Evolutionary conservation across 768 basidiomycete genomes (phyloP).

Genomic region (Agaricus blazei): DNA sequence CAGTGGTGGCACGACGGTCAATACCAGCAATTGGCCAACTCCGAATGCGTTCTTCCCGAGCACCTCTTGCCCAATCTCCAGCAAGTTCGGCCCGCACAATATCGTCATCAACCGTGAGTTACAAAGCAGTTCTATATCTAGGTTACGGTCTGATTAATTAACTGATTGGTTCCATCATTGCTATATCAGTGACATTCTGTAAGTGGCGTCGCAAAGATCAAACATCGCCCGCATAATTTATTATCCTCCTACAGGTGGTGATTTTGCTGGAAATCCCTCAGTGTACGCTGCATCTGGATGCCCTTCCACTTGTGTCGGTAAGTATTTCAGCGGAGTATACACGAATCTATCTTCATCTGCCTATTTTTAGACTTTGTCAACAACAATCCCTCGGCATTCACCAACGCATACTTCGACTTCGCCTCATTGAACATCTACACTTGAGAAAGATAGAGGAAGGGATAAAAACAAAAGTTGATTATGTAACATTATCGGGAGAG

Average conservation of each 20-base stretch:
- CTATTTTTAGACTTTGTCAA: slow-evolving; percentile 49
- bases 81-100: slow-evolving; percentile 50
- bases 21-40: slow-evolving; percentile 54
- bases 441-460: slow-evolving; percentile 8
- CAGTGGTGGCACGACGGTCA: slow-evolving; percentile 32
- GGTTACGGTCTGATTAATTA: neutral
- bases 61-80: slow-evolving; percentile 49
- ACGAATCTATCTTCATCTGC: neutral
- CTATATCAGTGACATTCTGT: slow-evolving; percentile 53
- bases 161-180: neutral
- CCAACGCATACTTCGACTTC: slow-evolving; percentile 69
- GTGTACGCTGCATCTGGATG: slow-evolving; percentile 45
- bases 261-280: slow-evolving; percentile 43
- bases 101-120: slow-evolving; percentile 58
- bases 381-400: slow-evolving; percentile 62
- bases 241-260: slow-evolving; percentile 35
- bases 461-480: neutral
- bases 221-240: neutral
- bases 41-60: slow-evolving; percentile 61
- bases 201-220: slow-evolving; percentile 15
- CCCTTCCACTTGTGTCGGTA: slow-evolving; percentile 47
- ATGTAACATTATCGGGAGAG: too few relatives aligned
- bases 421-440: slow-evolving; percentile 44
- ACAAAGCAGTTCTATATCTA: neutral
- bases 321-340: slow-evolving; percentile 15